phyloP scores from a whole-genome alignment of 768 basidiomycete genomes.

The Mycena albidolilacea region DNA sequence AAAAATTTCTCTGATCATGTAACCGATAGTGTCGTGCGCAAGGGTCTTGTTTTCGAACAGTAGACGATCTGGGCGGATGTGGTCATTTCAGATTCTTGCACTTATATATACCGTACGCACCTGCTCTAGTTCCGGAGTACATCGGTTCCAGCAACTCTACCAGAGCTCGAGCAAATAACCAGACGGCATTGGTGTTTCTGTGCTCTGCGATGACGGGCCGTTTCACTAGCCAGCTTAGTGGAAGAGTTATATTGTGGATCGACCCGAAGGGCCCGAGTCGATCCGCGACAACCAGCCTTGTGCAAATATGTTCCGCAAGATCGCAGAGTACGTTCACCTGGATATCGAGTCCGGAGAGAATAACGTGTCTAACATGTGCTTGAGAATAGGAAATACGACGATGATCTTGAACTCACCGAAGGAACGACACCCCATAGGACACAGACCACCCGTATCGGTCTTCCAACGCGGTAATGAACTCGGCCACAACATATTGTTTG shows the following conservation, averaged over 20 bases:
- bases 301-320: constrained; percentile 64
- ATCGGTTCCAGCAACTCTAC: constrained; percentile 44
- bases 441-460: constrained; percentile 47
- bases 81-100: background rate
- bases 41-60: constrained; percentile 46
- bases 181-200: constrained; percentile 24
- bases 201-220: constrained; percentile 35
- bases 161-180: constrained; percentile 42
- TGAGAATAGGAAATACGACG: background rate
- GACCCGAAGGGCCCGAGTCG: constrained; percentile 37
- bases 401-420: constrained; percentile 53
- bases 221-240: constrained; percentile 67
- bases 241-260: constrained; percentile 66
- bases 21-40: constrained; percentile 26
- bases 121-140: constrained; percentile 42
- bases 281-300: constrained; percentile 54
- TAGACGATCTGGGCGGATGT: constrained; percentile 42
- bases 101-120: constrained; percentile 25
- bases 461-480: constrained; percentile 49
- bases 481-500: constrained; percentile 46
- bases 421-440: constrained; percentile 53
- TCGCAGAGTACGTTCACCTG: constrained; percentile 66
- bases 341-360: constrained; percentile 53
- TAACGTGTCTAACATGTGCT: constrained; percentile 56
- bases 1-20: constrained; percentile 52